Conservation (phyloP, 2,329 filamentous ascomycete genomes). For the Aspergillus tubingensis region DNA sequence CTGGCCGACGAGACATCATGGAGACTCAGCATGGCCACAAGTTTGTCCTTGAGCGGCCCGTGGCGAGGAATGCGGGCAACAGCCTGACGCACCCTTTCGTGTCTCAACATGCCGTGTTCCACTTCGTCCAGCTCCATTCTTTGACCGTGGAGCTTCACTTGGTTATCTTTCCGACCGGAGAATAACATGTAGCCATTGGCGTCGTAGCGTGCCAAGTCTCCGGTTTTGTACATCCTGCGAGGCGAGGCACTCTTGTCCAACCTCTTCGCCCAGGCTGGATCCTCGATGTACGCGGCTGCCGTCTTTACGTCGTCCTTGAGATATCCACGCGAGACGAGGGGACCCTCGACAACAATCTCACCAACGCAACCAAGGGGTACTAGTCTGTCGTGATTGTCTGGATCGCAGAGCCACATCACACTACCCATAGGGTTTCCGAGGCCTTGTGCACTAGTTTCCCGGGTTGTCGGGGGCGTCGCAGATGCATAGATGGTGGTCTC, state of each 20-base stretch:
- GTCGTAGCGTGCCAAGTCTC: conserved; percentile 4
- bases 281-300: not conserved
- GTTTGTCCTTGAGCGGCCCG: not conserved
- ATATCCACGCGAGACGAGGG: not conserved
- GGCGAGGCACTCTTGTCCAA: not conserved
- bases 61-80: not conserved
- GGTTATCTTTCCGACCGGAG: conserved; percentile 7
- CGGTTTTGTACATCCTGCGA: conserved; percentile 5
- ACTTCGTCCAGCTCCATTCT: conserved; percentile 9
- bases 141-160: conserved; percentile 11
- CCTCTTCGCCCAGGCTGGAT: not conserved
- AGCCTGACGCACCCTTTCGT: not conserved
- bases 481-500: conserved; percentile 9
- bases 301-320: not conserved
- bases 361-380: conserved; percentile 5
- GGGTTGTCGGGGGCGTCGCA: not conserved
- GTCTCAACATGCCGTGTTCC: not conserved
- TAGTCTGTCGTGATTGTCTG: conserved; percentile 3
- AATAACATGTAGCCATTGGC: not conserved
- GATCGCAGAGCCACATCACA: conserved; percentile 6
- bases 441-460: not conserved
- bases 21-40: not conserved
- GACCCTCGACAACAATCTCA: conserved; percentile 7
- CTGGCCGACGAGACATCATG: not conserved
- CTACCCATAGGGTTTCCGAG: conserved; percentile 6